Evolutionary conservation across 345 rosid genomes (phyloP).

Genomic region (Excoecaria cochinchinensis): DNA sequence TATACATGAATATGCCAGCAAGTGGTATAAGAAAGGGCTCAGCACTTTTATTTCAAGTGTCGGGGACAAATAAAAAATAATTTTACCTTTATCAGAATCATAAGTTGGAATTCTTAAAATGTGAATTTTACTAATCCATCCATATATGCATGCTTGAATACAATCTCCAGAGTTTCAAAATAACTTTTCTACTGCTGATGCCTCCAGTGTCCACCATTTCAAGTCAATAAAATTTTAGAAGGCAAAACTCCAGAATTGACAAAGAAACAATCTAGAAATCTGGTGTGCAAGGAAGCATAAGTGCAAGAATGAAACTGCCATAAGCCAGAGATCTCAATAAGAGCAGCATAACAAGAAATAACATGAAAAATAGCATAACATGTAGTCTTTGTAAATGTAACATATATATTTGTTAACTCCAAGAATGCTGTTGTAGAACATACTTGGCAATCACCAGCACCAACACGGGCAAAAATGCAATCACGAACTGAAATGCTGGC

Average conservation of each 20-base stretch:
- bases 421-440: conserved; percentile 33
- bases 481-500: conserved; percentile 90
- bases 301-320: neutral
- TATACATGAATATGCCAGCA: neutral
- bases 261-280: neutral
- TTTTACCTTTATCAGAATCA: neutral
- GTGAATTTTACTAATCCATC: neutral
- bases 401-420: conserved; percentile 10
- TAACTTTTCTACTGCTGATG: neutral
- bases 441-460: conserved; percentile 99
- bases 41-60: neutral
- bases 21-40: neutral
- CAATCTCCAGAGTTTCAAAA: neutral
- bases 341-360: neutral
- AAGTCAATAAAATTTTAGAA: neutral
- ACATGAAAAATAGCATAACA: neutral
- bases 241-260: neutral
- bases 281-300: neutral
- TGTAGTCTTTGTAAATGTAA: neutral
- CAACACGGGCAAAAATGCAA: conserved; percentile 97
- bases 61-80: neutral
- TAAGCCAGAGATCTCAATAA: neutral
- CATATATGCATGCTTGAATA: neutral
- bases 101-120: neutral
- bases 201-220: neutral